Percentiles rank a stretch among this genome's conserved stretches.
phyloP scores from a whole-genome alignment of 257 asterid species.

The Sherardia arvensis region DNA sequence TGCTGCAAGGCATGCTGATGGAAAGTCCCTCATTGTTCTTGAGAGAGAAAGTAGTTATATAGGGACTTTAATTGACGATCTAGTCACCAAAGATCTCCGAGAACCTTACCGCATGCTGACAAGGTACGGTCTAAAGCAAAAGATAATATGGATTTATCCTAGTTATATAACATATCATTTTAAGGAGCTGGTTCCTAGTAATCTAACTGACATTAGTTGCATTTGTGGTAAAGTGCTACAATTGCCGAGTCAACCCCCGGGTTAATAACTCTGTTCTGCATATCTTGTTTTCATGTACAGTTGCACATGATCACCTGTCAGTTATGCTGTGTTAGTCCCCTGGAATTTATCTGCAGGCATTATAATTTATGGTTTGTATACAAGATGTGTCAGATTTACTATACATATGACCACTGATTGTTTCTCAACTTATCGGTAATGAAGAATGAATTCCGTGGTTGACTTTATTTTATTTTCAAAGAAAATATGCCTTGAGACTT shows the following conservation, averaged over 20 bases:
- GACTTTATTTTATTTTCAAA: not conserved
- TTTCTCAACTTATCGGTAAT: not conserved
- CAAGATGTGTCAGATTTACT: not conserved
- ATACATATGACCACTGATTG: not conserved
- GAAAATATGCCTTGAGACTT: not conserved
- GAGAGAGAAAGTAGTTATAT: constrained; percentile 98
- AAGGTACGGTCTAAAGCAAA: constrained; percentile 61
- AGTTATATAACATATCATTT: not conserved
- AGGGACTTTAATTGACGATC: constrained; percentile 94
- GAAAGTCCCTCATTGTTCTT: constrained; percentile 72
- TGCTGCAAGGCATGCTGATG: constrained; percentile 88
- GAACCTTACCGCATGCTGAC: constrained; percentile 98
- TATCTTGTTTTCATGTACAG: not conserved
- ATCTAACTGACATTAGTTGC: not conserved
- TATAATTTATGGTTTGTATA: not conserved
- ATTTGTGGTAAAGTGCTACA: not conserved
- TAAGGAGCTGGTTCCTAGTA: no score
- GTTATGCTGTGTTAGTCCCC: no score
- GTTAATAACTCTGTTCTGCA: not conserved
- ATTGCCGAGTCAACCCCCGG: not conserved
- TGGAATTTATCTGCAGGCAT: not conserved
- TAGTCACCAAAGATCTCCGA: constrained; percentile 96
- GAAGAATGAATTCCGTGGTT: not conserved
- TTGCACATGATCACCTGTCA: no score
- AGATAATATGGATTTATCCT: not conserved